These are phyloP conservation scores for Chenopodium album DNA, from an alignment of 148 eudicot genomes.

Conservation along the genomic window DNA sequence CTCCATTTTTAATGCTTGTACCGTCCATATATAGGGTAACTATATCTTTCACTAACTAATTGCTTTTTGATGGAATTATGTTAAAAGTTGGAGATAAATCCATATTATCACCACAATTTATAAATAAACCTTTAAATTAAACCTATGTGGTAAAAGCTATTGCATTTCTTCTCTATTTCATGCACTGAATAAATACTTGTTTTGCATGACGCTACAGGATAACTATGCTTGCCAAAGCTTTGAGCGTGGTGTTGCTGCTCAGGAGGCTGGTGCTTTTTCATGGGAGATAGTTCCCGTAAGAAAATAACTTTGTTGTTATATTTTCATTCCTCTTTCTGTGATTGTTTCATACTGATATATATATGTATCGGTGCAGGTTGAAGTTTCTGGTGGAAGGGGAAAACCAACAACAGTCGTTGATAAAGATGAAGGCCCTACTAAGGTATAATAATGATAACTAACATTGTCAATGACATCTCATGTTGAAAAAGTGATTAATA, in stretches of 20 bases:
- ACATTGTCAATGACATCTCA: neutral
- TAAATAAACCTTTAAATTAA: neutral
- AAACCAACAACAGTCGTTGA: constrained; percentile 76
- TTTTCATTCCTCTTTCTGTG: neutral
- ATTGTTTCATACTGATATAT: constrained; percentile 1
- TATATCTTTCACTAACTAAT: neutral
- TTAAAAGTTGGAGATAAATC: neutral
- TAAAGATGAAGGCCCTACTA: constrained; percentile 92
- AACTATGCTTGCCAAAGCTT: constrained; percentile 92
- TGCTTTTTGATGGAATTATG: neutral
- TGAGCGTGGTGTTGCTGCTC: constrained; percentile 94
- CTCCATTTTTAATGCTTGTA: neutral
- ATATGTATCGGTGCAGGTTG: constrained; percentile 60
- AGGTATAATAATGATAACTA: constrained; percentile 44
- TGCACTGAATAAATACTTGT: constrained; percentile 2
- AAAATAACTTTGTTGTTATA: neutral
- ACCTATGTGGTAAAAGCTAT: neutral
- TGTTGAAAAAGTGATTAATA: neutral
- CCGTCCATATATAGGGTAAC: neutral
- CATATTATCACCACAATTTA: neutral
- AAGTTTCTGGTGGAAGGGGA: constrained; percentile 94
- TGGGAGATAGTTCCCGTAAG: constrained; percentile 98
- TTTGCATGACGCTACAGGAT: constrained; percentile 52
- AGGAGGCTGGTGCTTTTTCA: constrained; percentile 71
- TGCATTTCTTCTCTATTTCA: neutral